Percentiles rank a stretch among this genome's conserved stretches.
phyloP scores from a whole-genome alignment of 495 filamentous ascomycete genomes.

The Cladorrhinum samala region DNA sequence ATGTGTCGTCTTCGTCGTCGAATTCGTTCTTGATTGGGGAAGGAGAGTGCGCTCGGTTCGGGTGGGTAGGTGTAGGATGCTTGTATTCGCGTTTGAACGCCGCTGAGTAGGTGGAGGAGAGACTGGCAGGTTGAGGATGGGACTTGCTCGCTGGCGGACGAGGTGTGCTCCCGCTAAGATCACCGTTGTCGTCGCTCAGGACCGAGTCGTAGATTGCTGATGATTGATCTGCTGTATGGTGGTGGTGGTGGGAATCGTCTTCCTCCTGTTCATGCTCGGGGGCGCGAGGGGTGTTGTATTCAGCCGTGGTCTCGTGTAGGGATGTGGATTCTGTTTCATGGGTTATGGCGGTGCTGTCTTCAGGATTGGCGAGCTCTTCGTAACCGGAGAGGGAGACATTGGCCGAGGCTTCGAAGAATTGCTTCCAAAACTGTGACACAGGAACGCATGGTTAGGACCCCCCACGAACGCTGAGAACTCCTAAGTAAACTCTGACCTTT shows the following conservation, averaged over 20 bases:
- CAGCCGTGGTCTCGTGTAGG: constrained; percentile 35
- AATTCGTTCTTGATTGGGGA: constrained; percentile 9
- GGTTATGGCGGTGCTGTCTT: constrained; percentile 42
- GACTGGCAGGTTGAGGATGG: constrained; percentile 48
- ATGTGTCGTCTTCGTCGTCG: constrained; percentile 34
- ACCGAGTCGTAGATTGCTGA: constrained; percentile 36
- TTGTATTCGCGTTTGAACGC: constrained; percentile 53
- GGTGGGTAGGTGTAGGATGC: constrained; percentile 18
- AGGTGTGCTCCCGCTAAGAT: constrained; percentile 50
- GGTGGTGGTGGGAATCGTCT: constrained; percentile 30
- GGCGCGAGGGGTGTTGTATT: constrained; percentile 35
- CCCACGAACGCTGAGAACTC: neutral
- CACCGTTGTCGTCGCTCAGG: constrained; percentile 43
- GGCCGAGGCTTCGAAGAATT: constrained; percentile 97
- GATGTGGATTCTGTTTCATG: constrained; percentile 28
- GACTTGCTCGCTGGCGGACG: constrained; percentile 40
- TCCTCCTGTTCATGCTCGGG: constrained; percentile 25
- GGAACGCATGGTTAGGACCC: constrained; percentile 16
- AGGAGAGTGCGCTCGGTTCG: constrained; percentile 8
- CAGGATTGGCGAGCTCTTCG: constrained; percentile 63
- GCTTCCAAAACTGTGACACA: constrained; percentile 84
- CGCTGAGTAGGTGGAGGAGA: constrained; percentile 62
- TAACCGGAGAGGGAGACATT: constrained; percentile 97
- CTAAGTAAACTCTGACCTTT: constrained; percentile 50
- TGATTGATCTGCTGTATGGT: constrained; percentile 27